Evolutionary conservation across 2,329 filamentous ascomycete species (phyloP).

Genomic region (Cladosporium sp.): DNA sequence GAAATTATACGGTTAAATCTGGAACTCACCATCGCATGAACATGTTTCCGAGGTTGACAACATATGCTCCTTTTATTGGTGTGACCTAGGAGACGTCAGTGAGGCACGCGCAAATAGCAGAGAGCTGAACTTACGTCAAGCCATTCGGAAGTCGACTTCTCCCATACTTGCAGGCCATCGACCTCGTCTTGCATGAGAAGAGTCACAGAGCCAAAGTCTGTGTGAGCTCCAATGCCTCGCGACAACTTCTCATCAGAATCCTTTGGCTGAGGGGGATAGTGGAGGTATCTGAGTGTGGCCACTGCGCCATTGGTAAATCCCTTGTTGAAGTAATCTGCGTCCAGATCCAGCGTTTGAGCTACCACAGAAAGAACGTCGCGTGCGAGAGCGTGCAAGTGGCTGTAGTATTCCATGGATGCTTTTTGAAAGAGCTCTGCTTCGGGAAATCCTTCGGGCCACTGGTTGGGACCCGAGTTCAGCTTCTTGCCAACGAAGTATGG

Average conservation of each 20-base stretch:
- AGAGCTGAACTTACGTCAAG: constrained; percentile 24
- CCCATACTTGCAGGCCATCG: constrained; percentile 35
- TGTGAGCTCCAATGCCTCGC: constrained; percentile 36
- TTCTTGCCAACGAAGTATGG: constrained; percentile 6
- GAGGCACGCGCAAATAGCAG: not conserved
- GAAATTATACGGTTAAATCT: not conserved
- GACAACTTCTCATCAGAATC: constrained; percentile 33
- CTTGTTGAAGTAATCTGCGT: constrained; percentile 35
- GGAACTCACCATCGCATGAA: constrained; percentile 6
- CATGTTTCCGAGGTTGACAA: constrained; percentile 19
- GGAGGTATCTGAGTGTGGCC: constrained; percentile 39
- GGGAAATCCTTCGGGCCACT: constrained; percentile 15
- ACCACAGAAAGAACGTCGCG: constrained; percentile 40
- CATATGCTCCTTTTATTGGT: constrained; percentile 23
- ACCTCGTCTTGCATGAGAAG: constrained; percentile 37
- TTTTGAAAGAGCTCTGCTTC: constrained; percentile 32
- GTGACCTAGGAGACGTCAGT: not conserved
- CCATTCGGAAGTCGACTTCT: constrained; percentile 28
- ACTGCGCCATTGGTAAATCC: constrained; percentile 33
- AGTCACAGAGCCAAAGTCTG: constrained; percentile 19
- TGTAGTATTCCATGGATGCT: constrained; percentile 40
- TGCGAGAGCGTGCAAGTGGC: constrained; percentile 35
- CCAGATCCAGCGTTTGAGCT: constrained; percentile 38
- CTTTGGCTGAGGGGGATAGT: constrained; percentile 14
- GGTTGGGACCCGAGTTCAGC: constrained; percentile 12